Percentiles rank a stretch among this genome's conserved stretches.
phyloP scores from a whole-genome alignment of 2,329 filamentous ascomycete genomes.

The Knoxdaviesia proteae region DNA sequence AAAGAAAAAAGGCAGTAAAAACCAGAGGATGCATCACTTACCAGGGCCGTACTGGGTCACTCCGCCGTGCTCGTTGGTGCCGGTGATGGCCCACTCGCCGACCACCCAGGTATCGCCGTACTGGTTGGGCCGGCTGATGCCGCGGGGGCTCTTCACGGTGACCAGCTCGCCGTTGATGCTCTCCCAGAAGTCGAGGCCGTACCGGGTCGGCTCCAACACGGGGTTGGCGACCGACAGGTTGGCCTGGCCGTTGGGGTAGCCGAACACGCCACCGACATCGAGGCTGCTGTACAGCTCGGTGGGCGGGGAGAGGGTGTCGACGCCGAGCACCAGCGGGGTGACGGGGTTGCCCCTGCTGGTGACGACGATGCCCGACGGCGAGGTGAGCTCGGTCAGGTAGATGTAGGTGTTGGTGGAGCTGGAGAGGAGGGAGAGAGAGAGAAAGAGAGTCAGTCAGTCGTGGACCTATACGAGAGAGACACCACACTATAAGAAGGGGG shows the following conservation, averaged over 20 bases:
- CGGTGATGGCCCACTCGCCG: conserved; percentile 42
- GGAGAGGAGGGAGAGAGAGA: conserved; percentile 5
- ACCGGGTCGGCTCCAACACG: conserved; percentile 34
- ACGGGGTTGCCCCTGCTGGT: conserved; percentile 32
- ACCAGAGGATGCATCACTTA: conserved; percentile 8
- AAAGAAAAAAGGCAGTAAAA: neutral
- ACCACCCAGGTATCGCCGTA: conserved; percentile 51
- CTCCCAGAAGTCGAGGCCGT: conserved; percentile 58
- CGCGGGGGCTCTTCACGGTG: conserved; percentile 33
- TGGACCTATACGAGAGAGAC: no score
- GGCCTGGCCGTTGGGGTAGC: conserved; percentile 38
- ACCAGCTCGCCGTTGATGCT: conserved; percentile 46
- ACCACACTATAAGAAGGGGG: neutral
- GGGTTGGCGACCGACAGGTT: conserved; percentile 39
- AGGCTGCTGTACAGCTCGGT: conserved; percentile 38
- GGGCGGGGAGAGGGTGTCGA: conserved; percentile 33
- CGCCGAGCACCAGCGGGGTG: conserved; percentile 37
- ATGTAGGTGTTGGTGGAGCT: conserved; percentile 34
- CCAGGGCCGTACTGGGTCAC: conserved; percentile 38
- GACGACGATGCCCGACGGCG: conserved; percentile 29
- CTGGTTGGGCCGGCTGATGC: conserved; percentile 37
- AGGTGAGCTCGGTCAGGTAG: conserved; percentile 41
- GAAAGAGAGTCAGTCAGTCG: conserved; percentile 2
- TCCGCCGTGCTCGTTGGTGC: conserved; percentile 40
- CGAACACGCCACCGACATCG: conserved; percentile 45